Conservation (phyloP, 2,329 filamentous ascomycete genomes). For the Cytospora chrysosperma region DNA sequence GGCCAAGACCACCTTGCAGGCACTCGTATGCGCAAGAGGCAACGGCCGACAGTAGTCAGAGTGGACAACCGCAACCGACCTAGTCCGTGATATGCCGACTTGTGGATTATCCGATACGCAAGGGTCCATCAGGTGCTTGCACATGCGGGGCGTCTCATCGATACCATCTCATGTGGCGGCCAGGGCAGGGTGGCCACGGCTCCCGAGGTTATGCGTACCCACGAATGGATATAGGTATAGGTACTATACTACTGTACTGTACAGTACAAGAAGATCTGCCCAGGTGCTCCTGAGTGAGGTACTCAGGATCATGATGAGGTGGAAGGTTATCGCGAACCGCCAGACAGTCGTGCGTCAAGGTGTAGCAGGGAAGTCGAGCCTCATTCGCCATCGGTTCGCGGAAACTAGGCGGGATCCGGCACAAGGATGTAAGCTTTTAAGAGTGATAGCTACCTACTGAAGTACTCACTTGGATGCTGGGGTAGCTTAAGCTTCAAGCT, state of each 20-base stretch:
- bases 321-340: background rate
- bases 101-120: background rate
- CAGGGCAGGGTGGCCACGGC: background rate
- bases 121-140: background rate
- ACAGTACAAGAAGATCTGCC: too few species aligned
- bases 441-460: background rate
- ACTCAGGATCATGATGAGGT: constrained; percentile 2
- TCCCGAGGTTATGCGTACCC: background rate
- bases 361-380: background rate
- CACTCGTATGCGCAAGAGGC: too few species aligned
- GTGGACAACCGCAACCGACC: too few species aligned
- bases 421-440: constrained; percentile 17
- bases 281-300: too few species aligned
- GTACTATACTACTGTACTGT: background rate
- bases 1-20: too few species aligned
- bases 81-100: too few species aligned
- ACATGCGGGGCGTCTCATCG: background rate
- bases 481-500: background rate
- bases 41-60: too few species aligned
- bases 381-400: background rate
- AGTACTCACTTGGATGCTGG: too few species aligned
- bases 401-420: too few species aligned
- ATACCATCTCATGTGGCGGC: background rate
- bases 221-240: background rate
- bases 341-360: background rate